Percentiles rank a stretch among this genome's conserved stretches.
These are phyloP conservation scores for Emergomyces orientalis DNA, from an alignment of 2,329 filamentous ascomycete species.

Conservation along the genomic window DNA sequence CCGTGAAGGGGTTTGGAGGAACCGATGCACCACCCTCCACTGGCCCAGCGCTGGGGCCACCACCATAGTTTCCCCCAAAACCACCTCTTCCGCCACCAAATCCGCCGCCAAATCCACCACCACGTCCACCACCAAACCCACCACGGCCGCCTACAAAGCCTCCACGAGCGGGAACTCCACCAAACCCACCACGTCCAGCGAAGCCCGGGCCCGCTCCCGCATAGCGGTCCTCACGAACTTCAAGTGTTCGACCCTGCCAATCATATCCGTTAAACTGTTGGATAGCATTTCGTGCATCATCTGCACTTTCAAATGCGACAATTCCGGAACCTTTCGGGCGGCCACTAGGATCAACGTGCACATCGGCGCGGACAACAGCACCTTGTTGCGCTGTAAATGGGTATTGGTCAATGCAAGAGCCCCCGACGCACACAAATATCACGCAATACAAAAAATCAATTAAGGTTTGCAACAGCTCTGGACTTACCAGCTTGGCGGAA, in stretches of 20 bases:
- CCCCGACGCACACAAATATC: conserved; percentile 7
- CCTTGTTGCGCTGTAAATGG: conserved; percentile 46
- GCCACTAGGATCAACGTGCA: conserved; percentile 83
- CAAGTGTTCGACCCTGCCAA: conserved; percentile 87
- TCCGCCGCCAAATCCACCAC: conserved; percentile 51
- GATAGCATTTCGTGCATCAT: conserved; percentile 92
- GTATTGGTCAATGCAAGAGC: conserved; percentile 24
- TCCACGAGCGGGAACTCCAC: conserved; percentile 37
- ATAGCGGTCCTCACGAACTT: conserved; percentile 94
- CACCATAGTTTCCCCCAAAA: conserved; percentile 39
- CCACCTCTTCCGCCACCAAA: conserved; percentile 39
- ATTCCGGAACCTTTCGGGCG: conserved; percentile 95
- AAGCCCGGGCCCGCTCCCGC: conserved; percentile 44
- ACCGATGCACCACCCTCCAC: conserved; percentile 39
- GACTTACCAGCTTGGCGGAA: conserved; percentile 93
- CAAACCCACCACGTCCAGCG: conserved; percentile 32
- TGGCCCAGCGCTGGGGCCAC: conserved; percentile 32
- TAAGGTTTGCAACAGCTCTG: conserved; percentile 12
- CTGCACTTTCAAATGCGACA: conserved; percentile 87
- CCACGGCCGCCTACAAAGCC: conserved; percentile 51
- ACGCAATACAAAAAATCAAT: background rate
- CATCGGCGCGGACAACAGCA: conserved; percentile 85
- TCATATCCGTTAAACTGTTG: conserved; percentile 98
- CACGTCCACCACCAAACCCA: conserved; percentile 45
- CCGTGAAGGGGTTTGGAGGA: conserved; percentile 79